These are phyloP conservation scores for Calocera cornea DNA, from an alignment of 768 basidiomycete genomes.

Conservation along the genomic window DNA sequence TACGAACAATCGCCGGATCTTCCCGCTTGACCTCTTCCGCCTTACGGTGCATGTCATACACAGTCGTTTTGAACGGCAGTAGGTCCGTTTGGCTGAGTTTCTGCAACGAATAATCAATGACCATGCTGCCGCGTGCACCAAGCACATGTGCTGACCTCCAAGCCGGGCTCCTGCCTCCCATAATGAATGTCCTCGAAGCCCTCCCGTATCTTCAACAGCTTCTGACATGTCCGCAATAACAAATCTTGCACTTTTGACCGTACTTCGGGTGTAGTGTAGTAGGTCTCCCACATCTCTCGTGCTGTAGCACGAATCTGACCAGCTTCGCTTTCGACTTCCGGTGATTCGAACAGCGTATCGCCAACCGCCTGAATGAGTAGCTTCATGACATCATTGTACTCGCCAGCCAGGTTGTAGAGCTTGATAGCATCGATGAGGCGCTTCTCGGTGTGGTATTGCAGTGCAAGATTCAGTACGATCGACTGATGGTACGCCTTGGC, in stretches of 20 bases:
- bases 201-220: conserved; percentile 65
- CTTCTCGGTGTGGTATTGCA: conserved; percentile 68
- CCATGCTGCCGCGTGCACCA: neutral
- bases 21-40: conserved; percentile 87
- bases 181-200: conserved; percentile 63
- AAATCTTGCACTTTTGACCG: conserved; percentile 62
- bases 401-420: conserved; percentile 86
- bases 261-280: conserved; percentile 59
- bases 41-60: conserved; percentile 67
- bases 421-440: conserved; percentile 83
- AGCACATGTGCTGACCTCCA: conserved; percentile 47
- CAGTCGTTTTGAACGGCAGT: conserved; percentile 74
- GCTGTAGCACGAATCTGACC: conserved; percentile 59
- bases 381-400: conserved; percentile 73
- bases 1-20: conserved; percentile 69
- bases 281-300: conserved; percentile 62
- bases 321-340: conserved; percentile 45
- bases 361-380: conserved; percentile 82
- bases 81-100: conserved; percentile 78
- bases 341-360: conserved; percentile 57
- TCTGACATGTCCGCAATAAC: conserved; percentile 37
- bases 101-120: conserved; percentile 29
- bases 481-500: conserved; percentile 58
- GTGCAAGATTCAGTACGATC: conserved; percentile 73
- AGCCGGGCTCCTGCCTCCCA: conserved; percentile 57